phyloP scores from a whole-genome alignment of 2,329 filamentous ascomycete genomes.

The Elsinoe perseae region DNA sequence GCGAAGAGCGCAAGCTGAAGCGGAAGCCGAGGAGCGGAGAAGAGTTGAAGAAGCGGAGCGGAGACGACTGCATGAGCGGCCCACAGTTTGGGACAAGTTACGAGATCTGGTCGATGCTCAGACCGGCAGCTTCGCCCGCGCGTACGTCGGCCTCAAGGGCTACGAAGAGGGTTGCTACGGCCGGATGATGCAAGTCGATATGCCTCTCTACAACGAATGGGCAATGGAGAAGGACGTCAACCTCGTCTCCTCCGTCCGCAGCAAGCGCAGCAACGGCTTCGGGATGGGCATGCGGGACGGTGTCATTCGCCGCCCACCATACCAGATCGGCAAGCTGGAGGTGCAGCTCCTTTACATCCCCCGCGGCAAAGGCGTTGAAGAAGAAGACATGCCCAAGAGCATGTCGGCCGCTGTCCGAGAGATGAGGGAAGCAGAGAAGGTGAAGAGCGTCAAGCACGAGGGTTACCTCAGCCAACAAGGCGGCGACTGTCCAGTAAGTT shows the following conservation, averaged over 20 bases:
- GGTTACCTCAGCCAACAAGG: conserved; percentile 92
- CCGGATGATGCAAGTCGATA: conserved; percentile 76
- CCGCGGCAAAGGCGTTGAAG: conserved; percentile 73
- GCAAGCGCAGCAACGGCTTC: conserved; percentile 54
- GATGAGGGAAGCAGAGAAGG: conserved; percentile 80
- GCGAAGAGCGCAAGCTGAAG: conserved; percentile 71
- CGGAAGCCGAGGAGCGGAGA: conserved; percentile 50
- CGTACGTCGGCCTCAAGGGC: conserved; percentile 89
- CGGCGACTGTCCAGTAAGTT: conserved; percentile 87
- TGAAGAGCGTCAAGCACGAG: conserved; percentile 67
- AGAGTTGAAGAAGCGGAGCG: conserved; percentile 34
- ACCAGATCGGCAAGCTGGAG: conserved; percentile 90
- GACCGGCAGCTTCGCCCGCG: conserved; percentile 88
- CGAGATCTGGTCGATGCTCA: conserved; percentile 75
- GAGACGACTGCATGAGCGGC: conserved; percentile 54
- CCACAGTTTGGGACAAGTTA: conserved; percentile 76
- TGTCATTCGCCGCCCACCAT: conserved; percentile 76
- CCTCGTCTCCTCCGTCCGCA: conserved; percentile 81
- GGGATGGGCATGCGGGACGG: conserved; percentile 52
- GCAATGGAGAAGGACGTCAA: conserved; percentile 69
- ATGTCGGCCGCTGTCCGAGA: conserved; percentile 96
- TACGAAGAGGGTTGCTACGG: conserved; percentile 85
- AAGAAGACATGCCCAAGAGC: conserved; percentile 98
- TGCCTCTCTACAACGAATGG: conserved; percentile 98
- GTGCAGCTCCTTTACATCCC: conserved; percentile 92